Percentiles rank a stretch among this genome's conserved stretches.
Conservation (phyloP, 805 yeast genomes). For the Zygoascus ofunaensis region DNA sequence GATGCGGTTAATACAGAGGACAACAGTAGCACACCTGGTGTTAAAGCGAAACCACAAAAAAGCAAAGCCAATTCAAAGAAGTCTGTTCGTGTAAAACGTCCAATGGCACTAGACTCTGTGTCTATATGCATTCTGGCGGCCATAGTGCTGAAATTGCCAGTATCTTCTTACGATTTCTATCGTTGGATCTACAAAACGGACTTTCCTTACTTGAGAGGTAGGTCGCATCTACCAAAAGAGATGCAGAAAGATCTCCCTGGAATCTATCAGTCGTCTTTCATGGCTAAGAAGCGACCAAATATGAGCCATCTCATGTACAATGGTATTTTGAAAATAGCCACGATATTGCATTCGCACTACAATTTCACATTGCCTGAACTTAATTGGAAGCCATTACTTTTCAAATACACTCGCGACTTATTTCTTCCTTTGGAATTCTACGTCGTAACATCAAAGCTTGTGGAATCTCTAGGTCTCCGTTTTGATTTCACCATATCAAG, state of each 20-base stretch:
- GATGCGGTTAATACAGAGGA: constrained; percentile 42
- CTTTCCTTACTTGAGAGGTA: constrained; percentile 24
- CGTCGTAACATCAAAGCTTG: constrained; percentile 7
- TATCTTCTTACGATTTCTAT: constrained; percentile 20
- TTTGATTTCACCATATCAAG: constrained; percentile 4
- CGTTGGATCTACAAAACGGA: constrained; percentile 23
- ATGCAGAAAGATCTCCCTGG: constrained; percentile 9
- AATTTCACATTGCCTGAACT: constrained; percentile 12
- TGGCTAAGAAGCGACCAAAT: constrained; percentile 11
- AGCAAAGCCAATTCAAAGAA: constrained; percentile 34
- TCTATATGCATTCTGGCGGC: constrained; percentile 26
- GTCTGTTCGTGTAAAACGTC: constrained; percentile 16
- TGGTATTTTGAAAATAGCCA: constrained; percentile 4
- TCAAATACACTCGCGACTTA: constrained; percentile 35
- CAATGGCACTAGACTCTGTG: constrained; percentile 16
- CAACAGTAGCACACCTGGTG: constrained; percentile 35
- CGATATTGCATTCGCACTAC: constrained; percentile 1
- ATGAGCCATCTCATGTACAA: constrained; percentile 5
- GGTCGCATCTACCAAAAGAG: constrained; percentile 10
- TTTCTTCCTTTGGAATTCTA: constrained; percentile 45
- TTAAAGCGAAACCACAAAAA: too few species aligned
- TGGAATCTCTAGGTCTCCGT: constrained; percentile 2
- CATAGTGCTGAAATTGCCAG: constrained; percentile 17
- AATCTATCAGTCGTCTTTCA: constrained; percentile 2
- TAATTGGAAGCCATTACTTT: constrained; percentile 34